A percentile compares a stretch with the other conserved stretches of the same genome.
phyloP scores from a whole-genome alignment of 2,329 filamentous ascomycete species.

The Aspergillus latus region DNA sequence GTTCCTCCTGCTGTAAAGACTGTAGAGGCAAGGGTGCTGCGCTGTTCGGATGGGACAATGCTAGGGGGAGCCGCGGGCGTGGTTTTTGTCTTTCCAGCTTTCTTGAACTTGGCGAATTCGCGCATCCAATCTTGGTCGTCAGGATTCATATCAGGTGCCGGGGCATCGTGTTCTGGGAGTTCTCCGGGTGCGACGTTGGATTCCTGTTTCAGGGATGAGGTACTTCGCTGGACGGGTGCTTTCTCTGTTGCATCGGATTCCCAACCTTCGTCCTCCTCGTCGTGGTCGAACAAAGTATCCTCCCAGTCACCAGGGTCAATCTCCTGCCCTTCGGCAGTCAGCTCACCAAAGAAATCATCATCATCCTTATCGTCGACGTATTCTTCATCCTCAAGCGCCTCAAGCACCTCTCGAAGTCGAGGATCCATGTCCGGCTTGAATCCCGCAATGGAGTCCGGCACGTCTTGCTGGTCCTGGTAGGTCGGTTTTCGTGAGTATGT shows the following conservation, averaged over 20 bases:
- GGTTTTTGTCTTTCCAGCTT: slow-evolving; percentile 59
- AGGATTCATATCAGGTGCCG: slow-evolving; percentile 50
- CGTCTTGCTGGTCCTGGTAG: slow-evolving; percentile 89
- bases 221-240: slow-evolving; percentile 51
- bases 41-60: slow-evolving; percentile 41
- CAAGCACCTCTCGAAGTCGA: slow-evolving; percentile 81
- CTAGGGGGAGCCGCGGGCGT: slow-evolving; percentile 35
- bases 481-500: slow-evolving; percentile 74
- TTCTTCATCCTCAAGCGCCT: slow-evolving; percentile 91
- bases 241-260: slow-evolving; percentile 91
- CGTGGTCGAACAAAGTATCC: slow-evolving; percentile 51
- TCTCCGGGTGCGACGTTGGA: slow-evolving; percentile 24
- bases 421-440: slow-evolving; percentile 99
- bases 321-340: slow-evolving; percentile 67
- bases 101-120: slow-evolving; percentile 93
- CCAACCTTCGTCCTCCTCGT: slow-evolving; percentile 78
- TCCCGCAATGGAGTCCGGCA: slow-evolving; percentile 86
- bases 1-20: slow-evolving; percentile 64
- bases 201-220: slow-evolving; percentile 19
- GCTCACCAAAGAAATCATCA: slow-evolving; percentile 77
- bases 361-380: slow-evolving; percentile 79
- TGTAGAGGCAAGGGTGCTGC: slow-evolving; percentile 46
- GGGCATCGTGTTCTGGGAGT: slow-evolving; percentile 38
- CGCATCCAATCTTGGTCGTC: slow-evolving; percentile 83
- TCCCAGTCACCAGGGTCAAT: slow-evolving; percentile 80